Evolutionary conservation across 306 rosid species (phyloP), one percentile per base, ranked within the genome.

Genomic region (Crotalaria pallida): DNA sequence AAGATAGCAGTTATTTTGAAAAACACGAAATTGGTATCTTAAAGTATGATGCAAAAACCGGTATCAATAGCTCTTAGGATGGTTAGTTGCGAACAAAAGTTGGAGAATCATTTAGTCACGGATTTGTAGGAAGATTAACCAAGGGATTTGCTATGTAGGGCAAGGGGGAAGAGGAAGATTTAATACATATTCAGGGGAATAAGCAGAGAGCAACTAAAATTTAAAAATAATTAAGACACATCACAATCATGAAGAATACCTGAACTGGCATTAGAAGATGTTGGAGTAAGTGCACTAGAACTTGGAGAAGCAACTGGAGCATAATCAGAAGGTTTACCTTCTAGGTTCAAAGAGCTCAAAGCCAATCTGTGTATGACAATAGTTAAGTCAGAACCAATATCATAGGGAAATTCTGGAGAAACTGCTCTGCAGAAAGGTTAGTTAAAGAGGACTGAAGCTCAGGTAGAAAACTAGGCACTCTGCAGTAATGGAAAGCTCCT

Each of bases 281-380:
- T 75, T 49, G 85, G 65, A 51, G 88, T 58, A 51, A 83, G 79
- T 33, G 74, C 52, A 33, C 81, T 79, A 40, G 92, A 76, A 77
- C 83, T 91, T 6, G 36, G 87, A 67, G 92, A 79, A 80, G 89
- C 61, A 70, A 86, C 84, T 34, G 96, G 83, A 67, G 86, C 88
- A 77, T 91, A 88, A 63, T 91, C 99, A 79, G 96, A 89, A 71
- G 97, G 92, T 73, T 87, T 94, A 18, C 92, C 91, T 84, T 94
- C 91, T 47, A 91, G 84, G 72, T 97, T 94, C 87, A 94, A 84
- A 74, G 99, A 94, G 85, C 99, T 94, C 99, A 94, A 89, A 47
- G 99, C 99, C 99, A 97, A 94, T 77, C 99, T 91, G 84, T 84
- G 81, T 1, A 61, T 52, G 52, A 73, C 29, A 59, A 48, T 56